Evolutionary conservation across 768 basidiomycete genomes (phyloP).

Genomic region (Rhodotorula toruloides): DNA sequence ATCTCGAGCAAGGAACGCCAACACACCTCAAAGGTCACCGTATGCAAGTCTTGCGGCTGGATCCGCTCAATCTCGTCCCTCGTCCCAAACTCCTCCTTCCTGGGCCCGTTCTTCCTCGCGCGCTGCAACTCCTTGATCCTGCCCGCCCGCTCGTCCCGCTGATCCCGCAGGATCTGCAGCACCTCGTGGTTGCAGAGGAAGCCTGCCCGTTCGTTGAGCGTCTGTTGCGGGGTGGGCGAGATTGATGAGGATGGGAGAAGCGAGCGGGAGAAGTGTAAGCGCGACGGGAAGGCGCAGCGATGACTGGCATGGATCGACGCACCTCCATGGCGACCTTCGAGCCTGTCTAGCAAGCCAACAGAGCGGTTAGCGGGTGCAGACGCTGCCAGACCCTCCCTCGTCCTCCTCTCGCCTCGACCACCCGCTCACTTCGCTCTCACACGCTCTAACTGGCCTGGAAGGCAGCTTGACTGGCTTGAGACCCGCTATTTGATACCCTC

Average conservation of each 20-base stretch:
- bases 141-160: slow-evolving; percentile 11
- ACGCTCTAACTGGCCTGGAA: neutral
- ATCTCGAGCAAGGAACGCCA: neutral
- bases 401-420: neutral
- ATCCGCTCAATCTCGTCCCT: slow-evolving; percentile 30
- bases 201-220: slow-evolving; percentile 66
- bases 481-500: too few species aligned
- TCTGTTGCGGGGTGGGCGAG: slow-evolving; percentile 48
- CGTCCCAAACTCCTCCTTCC: slow-evolving; percentile 6
- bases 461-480: too few species aligned
- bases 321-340: neutral
- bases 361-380: too few species aligned
- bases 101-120: neutral
- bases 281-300: neutral
- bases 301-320: neutral
- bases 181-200: slow-evolving; percentile 87
- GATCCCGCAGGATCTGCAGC: slow-evolving; percentile 65
- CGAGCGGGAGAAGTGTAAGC: neutral
- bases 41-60: slow-evolving; percentile 34
- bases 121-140: slow-evolving; percentile 20
- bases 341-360: neutral
- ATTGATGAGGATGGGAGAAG: neutral
- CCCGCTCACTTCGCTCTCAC: neutral
- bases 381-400: neutral
- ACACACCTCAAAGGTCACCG: slow-evolving; percentile 35